A percentile compares a stretch with the other conserved stretches of the same genome.
These are phyloP conservation scores for Amphibolis antarctica DNA, from an alignment of 106 monocot genomes.

Conservation along the genomic window DNA sequence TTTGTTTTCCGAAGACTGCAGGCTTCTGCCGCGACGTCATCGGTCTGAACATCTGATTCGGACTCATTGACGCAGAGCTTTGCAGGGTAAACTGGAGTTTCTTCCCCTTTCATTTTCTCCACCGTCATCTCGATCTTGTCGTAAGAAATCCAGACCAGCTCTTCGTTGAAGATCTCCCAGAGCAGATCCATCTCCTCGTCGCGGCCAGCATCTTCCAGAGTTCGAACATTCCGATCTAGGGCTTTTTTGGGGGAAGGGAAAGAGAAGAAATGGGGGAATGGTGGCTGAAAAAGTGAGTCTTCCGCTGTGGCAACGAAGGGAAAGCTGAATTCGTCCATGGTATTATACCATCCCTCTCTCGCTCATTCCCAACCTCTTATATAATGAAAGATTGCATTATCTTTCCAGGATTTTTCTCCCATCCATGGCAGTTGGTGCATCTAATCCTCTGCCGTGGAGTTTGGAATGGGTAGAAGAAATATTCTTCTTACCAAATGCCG, in stretches of 20 bases:
- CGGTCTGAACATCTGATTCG: not conserved
- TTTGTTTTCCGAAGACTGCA: not conserved
- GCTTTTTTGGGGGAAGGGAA: not conserved
- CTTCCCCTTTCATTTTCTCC: not conserved
- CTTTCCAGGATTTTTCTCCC: not conserved
- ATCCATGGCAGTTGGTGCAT: constrained; percentile 1
- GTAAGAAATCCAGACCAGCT: constrained; percentile 7
- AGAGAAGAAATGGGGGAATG: constrained; percentile 12
- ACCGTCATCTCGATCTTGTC: constrained; percentile 2
- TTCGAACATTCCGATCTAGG: not conserved
- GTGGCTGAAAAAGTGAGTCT: constrained; percentile 2
- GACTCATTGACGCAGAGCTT: not conserved
- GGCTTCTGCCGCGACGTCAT: not conserved
- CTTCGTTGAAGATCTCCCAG: constrained; percentile 20
- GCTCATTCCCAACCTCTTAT: not conserved
- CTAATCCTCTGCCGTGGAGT: constrained; percentile 4
- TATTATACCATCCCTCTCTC: not conserved
- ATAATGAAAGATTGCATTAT: not conserved
- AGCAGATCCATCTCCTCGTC: constrained; percentile 21
- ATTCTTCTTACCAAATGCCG: too few species aligned
- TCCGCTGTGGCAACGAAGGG: not conserved
- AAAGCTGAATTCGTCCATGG: constrained; percentile 20
- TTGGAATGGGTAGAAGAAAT: too few species aligned
- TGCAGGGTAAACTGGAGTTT: not conserved
- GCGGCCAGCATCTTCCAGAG: not conserved